Percentiles rank a stretch among this genome's conserved stretches.
Conservation (phyloP, 1,139 yeast genomes). For the Hemisphaericaspora xylanilytica region DNA sequence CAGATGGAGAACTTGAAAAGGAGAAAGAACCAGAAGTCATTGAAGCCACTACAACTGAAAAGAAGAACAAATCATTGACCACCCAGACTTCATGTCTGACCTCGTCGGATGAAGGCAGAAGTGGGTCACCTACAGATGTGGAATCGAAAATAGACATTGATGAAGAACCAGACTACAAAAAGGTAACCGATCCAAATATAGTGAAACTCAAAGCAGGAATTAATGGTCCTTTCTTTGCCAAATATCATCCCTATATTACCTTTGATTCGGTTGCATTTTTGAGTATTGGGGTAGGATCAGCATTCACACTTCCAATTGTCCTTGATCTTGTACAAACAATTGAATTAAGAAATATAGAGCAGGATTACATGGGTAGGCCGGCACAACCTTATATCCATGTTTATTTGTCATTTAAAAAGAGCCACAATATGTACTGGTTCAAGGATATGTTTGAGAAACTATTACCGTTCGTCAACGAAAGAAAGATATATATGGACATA, state of each 20-base stretch:
- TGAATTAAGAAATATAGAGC: conserved; percentile 21
- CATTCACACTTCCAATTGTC: conserved; percentile 47
- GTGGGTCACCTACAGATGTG: not conserved
- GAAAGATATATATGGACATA: conserved; percentile 21
- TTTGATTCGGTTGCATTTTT: conserved; percentile 43
- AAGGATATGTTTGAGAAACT: conserved; percentile 31
- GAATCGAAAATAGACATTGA: not conserved
- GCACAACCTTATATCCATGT: conserved; percentile 24
- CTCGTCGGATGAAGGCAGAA: too few relatives aligned
- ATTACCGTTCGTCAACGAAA: conserved; percentile 22
- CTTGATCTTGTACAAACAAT: conserved; percentile 33
- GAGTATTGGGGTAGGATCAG: conserved; percentile 47
- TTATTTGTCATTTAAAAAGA: conserved; percentile 33
- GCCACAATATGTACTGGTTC: conserved; percentile 36
- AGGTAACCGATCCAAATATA: conserved; percentile 11
- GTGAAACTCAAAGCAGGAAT: conserved; percentile 31
- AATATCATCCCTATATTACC: conserved; percentile 37
- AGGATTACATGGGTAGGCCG: conserved; percentile 38
- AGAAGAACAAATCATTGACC: not conserved
- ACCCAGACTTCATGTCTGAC: too few relatives aligned
- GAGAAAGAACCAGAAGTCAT: too few relatives aligned
- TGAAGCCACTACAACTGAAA: too few relatives aligned
- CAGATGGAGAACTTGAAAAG: not conserved
- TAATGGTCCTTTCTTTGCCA: conserved; percentile 48
- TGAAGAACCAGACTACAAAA: conserved; percentile 9